Evolutionary conservation across 805 yeast species (phyloP), one percentile per base, ranked within the genome.

Genomic region (Candida xyloterini): DNA sequence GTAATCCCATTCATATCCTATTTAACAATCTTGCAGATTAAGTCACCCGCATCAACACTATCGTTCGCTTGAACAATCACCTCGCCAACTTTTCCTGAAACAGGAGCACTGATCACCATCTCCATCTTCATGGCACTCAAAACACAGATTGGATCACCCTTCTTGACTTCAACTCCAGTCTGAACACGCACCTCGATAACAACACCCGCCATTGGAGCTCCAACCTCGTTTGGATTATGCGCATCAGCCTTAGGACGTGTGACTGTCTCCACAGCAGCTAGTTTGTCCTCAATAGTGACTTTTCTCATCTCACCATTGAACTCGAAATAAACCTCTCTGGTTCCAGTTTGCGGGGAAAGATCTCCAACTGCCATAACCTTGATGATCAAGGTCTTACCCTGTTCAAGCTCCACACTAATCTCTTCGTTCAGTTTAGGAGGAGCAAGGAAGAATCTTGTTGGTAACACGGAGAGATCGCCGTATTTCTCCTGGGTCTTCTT

Each of bases 161-260:
- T 91, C 78, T 87, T 88, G 51, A 93, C 95, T 50, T 83, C 84
- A 38, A 81, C 75, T 46, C 95, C 96, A 52, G 79, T 78, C 71
- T 88, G 86, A 48, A 89, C 88, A 60, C 95, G 86, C 39, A 90
- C 85, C 68, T 93, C 99, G 50, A 91, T 87, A 47, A 91, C 87
- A 50, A 90, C 97, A 71, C 99, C 99, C 29, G 98, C 95, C 98
- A 91, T 91, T 67, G 99, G 99, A 5, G 99, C 95, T 54, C 98
- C 98, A 48, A 93, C 82, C 54, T 93, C 96, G 59, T 81, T 84
- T 44, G 95, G 87, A 65, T 87, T 85, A 60, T 79, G 81, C 13
- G 84, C 73, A 53, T 84, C 88, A 41, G 97, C 98, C 76, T 91
- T 93, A 52, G 91, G 86, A 62, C 96, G 82, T 23, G 91, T 71